Base-by-base conservation (phyloP, 441 rosid genomes). In the Eutrema salsugineum region DNA sequence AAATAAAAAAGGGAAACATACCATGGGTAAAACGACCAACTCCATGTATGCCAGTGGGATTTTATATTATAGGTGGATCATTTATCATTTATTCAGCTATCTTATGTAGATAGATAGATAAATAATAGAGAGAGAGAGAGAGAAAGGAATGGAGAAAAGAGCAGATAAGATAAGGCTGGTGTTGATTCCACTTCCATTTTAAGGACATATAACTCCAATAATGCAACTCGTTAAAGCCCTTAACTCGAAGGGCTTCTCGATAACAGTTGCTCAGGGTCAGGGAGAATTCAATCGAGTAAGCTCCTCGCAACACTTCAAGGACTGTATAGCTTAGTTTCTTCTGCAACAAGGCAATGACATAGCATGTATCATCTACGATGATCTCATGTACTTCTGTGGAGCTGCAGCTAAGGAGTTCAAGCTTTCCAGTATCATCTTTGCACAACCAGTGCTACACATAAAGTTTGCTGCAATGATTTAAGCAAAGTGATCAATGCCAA, bases 151-250 rank as follows among this genome's bases (percentile, higher is more conserved):
- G 73, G 73, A 48, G 59, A 49, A 38, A 38, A 16, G 9, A 0
- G 10, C 12, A 24, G 38, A 33, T 28, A 70, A 36, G 57, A 57
- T 38, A 70, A 65, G 69, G 17, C 11, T 83, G 27, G 79, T 83
- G 32, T 48, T 83, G 8, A 75, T 80, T 28, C 33, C 63, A 58
- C 40, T n/a, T 19, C 85, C 82, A 63, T 43, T 16, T 48, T 83
- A 79, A 46, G 84, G 88, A 46, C 88, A 82, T 61, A 38, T 75
- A 14, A 80, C 63, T 8, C 86, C 84, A 0, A 68, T 80, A 71
- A 80, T 84, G 44, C 79, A 84, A 53, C 84, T 84, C 0, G 86
- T 71, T 0, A 30, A 67, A 9, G 63, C 75, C 59, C 72, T 80
- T 8, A 64, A 69, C 75, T 50, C 57, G 5, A 62, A 75, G 28